phyloP scores from a whole-genome alignment of 192 early-diverging fungal species.

The Umbelopsis sp. region DNA sequence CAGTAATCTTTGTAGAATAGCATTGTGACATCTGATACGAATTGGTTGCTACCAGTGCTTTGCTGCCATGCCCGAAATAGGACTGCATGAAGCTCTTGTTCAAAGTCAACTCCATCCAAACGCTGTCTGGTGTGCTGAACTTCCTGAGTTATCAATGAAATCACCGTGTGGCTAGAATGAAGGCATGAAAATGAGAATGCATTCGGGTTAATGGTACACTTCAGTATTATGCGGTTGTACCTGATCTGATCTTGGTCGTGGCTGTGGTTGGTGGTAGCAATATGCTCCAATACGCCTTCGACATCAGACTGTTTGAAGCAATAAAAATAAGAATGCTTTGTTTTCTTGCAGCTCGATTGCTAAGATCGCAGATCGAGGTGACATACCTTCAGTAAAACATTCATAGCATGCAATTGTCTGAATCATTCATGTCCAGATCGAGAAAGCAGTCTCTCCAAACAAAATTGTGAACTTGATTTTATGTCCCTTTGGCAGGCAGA shows the following conservation, averaged over 20 bases:
- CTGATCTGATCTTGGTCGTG: background rate
- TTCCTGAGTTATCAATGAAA: background rate
- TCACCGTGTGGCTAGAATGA: background rate
- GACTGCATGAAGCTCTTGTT: background rate
- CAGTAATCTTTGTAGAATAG: background rate
- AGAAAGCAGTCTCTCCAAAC: too few species aligned
- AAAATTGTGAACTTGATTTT: too few species aligned
- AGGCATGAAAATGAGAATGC: background rate
- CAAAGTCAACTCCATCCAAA: background rate
- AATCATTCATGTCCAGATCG: too few species aligned
- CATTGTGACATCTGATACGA: background rate
- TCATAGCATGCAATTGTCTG: too few species aligned
- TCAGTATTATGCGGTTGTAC: background rate
- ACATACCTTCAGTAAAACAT: too few species aligned
- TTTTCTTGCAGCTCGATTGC: too few species aligned
- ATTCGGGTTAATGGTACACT: too few species aligned
- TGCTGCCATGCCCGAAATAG: conserved; percentile 9
- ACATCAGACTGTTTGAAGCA: background rate
- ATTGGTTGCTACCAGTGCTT: background rate
- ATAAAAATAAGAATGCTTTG: too few species aligned
- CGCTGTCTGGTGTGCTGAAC: background rate
- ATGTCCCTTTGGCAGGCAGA: too few species aligned
- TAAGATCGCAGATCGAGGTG: too few species aligned
- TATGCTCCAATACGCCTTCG: conserved; percentile 6
- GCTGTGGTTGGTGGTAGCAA: background rate